Base-by-base conservation (phyloP, 192 early-diverging fungal genomes). In the Helicostylum pulchrum region DNA sequence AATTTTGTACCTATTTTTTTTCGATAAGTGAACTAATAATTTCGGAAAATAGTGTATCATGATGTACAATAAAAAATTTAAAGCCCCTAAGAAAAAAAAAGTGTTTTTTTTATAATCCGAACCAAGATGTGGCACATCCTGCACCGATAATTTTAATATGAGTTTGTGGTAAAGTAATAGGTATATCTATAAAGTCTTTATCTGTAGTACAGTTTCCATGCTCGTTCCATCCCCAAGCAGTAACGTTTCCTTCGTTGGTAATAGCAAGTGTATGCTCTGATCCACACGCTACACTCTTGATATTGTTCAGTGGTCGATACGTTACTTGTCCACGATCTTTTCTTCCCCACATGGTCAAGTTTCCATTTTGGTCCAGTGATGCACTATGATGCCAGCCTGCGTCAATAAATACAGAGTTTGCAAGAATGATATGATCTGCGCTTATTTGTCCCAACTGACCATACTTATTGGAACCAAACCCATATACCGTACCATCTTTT, bases 161-260 rank as follows among this genome's bases (percentile, higher is more conserved):
- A 9, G 7, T 39, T 1, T 7, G 7, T 7, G 44, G 48, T 39
- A 62, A 45, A 9, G 62, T 49, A n/a, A 45, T 23, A 36, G 62
- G 63, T 32, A n/a, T 30, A 5, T 63, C 59, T 2, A 54, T 53
- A 20, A 42, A 46, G 20, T 66, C 63, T 20, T 61, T 48, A 23
- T 80, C 81, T 14, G 79, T 71, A 14, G 88, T 88, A 57, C 91
- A 93, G 62, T 94, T 96, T 20, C 92, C 92, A 74, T 96, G 94
- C 68, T 96, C 94, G 68, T 96, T 96, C 94, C 94, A 96, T 0
- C 94, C 94, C 94, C 94, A 96, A 15, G 80, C 70, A 52, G 76
- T 75, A 39, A 83, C 85, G 2, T 53, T 44, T 0, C 83, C 84
- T 4, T 68, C 4, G 1, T 54, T 53, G 0, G 73, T 73, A 23